These are phyloP conservation scores for Dictyostelium firmibasis DNA, from an alignment of 78 protist genomes.

Conservation along the genomic window DNA sequence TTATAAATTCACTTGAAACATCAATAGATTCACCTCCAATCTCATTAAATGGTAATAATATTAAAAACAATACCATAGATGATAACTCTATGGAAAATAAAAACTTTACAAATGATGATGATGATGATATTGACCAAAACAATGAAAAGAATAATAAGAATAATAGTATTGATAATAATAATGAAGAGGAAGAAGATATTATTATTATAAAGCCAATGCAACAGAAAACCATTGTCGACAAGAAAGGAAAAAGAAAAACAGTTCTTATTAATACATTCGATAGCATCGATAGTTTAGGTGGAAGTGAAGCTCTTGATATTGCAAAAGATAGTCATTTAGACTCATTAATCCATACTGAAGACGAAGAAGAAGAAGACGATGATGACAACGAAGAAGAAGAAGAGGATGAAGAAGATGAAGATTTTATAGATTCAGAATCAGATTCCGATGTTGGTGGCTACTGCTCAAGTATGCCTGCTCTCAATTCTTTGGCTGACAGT, in stretches of 20 bases:
- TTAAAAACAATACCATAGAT: not conserved
- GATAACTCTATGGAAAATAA: not conserved
- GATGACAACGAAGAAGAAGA: not conserved
- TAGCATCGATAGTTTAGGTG: not conserved
- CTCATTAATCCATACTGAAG: not conserved
- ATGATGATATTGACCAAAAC: not conserved
- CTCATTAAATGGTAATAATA: not conserved
- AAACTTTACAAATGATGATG: not conserved
- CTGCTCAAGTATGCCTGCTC: not conserved
- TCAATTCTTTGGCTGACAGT: not conserved
- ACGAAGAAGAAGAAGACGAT: not conserved
- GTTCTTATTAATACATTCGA: not conserved
- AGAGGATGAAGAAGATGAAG: not conserved
- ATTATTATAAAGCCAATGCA: not conserved
- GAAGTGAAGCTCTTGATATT: not conserved
- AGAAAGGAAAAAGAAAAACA: not conserved
- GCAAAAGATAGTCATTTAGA: not conserved
- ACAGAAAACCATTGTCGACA: not conserved
- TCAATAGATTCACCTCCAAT: not conserved
- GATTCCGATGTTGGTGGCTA: not conserved
- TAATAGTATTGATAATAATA: no score
- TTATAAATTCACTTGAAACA: not conserved
- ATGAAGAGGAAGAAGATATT: not conserved
- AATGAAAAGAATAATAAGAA: no score
- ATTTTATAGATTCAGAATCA: slow-evolving; percentile 17